phyloP scores from a whole-genome alignment of 1,139 yeast genomes.

The Spathaspora jeffriesii region DNA sequence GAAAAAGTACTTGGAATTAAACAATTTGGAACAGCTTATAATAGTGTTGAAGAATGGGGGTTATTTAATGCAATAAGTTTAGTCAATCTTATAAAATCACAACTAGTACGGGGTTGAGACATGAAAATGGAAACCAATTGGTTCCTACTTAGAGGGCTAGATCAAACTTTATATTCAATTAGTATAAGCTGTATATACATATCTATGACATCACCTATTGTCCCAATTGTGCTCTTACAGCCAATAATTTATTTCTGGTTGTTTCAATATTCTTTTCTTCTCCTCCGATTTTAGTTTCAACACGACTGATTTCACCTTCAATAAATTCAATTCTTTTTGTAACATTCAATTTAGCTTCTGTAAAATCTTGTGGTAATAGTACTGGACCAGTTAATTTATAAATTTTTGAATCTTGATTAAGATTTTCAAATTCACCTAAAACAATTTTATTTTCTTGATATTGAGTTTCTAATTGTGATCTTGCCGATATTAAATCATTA shows the following conservation, averaged over 20 bases:
- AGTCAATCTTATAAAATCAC: slow-evolving; percentile 71
- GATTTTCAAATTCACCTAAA: slow-evolving; percentile 68
- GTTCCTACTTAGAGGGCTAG: neutral
- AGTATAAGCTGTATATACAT: neutral
- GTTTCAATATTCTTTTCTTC: slow-evolving; percentile 54
- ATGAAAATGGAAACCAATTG: neutral
- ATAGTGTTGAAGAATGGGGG: slow-evolving; percentile 71
- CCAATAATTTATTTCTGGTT: slow-evolving; percentile 49
- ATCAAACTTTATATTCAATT: neutral
- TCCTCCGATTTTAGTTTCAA: slow-evolving; percentile 56
- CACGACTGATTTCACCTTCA: slow-evolving; percentile 68
- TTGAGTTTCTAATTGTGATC: slow-evolving; percentile 77
- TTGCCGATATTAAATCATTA: slow-evolving; percentile 53
- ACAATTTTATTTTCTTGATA: slow-evolving; percentile 92
- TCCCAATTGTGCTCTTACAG: slow-evolving; percentile 31
- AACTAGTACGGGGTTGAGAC: slow-evolving; percentile 61
- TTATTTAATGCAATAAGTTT: slow-evolving; percentile 68
- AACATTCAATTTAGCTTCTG: slow-evolving; percentile 82
- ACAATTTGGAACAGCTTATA: slow-evolving; percentile 58
- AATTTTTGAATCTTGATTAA: slow-evolving; percentile 66
- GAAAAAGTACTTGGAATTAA: slow-evolving; percentile 58
- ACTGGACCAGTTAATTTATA: slow-evolving; percentile 93
- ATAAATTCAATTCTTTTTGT: slow-evolving; percentile 88
- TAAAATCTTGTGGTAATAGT: slow-evolving; percentile 81
- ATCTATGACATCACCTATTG: slow-evolving; percentile 4